Evolutionary conservation across 1,284 basidiomycete species (phyloP).

Genomic region (Neolentinus lepideus): DNA sequence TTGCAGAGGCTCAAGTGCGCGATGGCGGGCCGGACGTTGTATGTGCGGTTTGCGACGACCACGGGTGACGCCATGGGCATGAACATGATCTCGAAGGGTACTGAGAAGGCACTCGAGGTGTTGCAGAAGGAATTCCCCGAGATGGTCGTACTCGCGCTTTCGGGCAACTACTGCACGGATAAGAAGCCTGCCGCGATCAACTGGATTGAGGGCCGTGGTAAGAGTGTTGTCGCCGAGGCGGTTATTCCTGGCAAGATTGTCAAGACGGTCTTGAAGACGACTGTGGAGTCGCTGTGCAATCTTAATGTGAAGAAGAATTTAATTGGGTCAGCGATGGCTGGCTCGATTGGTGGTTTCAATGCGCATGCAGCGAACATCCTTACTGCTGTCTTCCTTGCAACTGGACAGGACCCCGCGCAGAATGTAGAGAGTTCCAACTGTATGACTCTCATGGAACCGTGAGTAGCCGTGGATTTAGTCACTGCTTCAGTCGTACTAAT

Average conservation of each 20-base stretch:
- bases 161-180: constrained; percentile 99
- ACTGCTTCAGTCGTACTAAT: constrained; percentile 4
- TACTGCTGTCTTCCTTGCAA: constrained; percentile 93
- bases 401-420: constrained; percentile 98
- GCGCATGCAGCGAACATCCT: constrained; percentile 98
- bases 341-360: constrained; percentile 95
- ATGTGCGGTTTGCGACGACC: constrained; percentile 90
- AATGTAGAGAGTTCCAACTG: constrained; percentile 99
- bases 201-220: constrained; percentile 99
- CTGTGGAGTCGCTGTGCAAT: constrained; percentile 85
- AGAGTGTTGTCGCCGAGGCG: constrained; percentile 96
- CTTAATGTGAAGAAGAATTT: constrained; percentile 98
- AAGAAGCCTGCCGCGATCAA: constrained; percentile 99
- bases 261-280: constrained; percentile 91
- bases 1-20: constrained; percentile 80
- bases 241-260: constrained; percentile 88
- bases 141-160: constrained; percentile 91
- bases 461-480: constrained; percentile 30
- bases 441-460: constrained; percentile 98
- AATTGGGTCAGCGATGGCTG: constrained; percentile 97
- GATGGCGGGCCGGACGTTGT: constrained; percentile 88
- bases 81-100: constrained; percentile 99
- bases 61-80: constrained; percentile 99
- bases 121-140: constrained; percentile 83
- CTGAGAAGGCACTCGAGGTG: constrained; percentile 86